A percentile compares a stretch with the other conserved stretches of the same genome.
phyloP scores from a whole-genome alignment of 495 filamentous ascomycete genomes.

The Jackrogersella multiformis region DNA sequence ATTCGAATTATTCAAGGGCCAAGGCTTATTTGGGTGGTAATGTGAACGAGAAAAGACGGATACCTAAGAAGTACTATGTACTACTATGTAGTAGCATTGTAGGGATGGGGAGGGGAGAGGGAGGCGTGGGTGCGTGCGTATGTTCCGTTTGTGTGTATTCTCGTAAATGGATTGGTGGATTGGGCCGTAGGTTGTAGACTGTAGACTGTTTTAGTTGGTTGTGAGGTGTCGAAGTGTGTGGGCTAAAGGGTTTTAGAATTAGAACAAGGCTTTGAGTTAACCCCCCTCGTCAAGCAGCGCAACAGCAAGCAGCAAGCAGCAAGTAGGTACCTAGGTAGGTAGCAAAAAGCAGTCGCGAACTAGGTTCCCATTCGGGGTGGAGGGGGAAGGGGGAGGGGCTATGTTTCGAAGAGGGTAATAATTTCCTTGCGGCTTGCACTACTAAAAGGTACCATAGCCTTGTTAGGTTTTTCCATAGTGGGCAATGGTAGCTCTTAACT shows the following conservation, averaged over 20 bases:
- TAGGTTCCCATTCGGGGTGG: conserved; percentile 2
- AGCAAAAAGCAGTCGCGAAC: conserved; percentile 19
- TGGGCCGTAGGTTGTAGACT: conserved; percentile 2
- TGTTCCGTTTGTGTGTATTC: conserved; percentile 20
- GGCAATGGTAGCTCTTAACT: not conserved
- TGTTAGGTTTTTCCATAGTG: not conserved
- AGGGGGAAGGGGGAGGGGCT: too few relatives aligned
- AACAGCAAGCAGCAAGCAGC: conserved; percentile 3
- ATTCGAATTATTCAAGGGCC: conserved; percentile 25
- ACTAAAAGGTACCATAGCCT: conserved; percentile 1
- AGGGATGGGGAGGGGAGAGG: conserved; percentile 8
- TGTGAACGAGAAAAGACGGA: conserved; percentile 6
- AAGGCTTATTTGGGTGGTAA: conserved; percentile 31
- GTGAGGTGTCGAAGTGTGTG: not conserved
- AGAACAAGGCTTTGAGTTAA: conserved; percentile 33
- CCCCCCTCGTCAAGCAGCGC: conserved; percentile 8
- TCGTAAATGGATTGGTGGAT: conserved; percentile 6
- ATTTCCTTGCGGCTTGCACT: conserved; percentile 19
- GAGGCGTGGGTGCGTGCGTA: conserved; percentile 36
- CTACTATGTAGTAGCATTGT: not conserved
- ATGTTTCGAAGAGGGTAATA: conserved; percentile 17
- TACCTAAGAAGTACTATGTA: too few relatives aligned
- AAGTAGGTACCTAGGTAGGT: too few relatives aligned
- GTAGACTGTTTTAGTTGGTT: conserved; percentile 3
- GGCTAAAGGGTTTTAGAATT: conserved; percentile 19